Percentiles rank a stretch among this genome's conserved stretches.
Evolutionary conservation across 2,329 filamentous ascomycete genomes (phyloP).

Genomic region (Macrophomina phaseolina): DNA sequence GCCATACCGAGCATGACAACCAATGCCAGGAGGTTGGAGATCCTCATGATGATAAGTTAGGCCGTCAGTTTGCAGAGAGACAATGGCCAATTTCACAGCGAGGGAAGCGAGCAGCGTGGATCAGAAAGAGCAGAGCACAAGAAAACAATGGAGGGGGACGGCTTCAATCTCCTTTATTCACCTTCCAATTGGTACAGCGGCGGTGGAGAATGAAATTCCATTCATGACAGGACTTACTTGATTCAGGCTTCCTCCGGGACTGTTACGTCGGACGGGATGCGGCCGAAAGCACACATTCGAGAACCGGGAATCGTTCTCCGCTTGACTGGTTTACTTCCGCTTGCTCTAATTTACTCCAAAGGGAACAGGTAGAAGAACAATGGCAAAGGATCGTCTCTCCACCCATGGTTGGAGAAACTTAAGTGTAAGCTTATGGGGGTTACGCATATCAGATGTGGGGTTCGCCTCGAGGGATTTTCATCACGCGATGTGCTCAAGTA

Average conservation of each 20-base stretch:
- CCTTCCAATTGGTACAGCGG: not conserved
- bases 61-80: not conserved
- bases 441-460: not conserved
- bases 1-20: not conserved
- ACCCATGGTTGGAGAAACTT: not conserved
- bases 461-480: not conserved
- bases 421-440: not conserved
- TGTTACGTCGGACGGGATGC: constrained; percentile 4
- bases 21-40: not conserved
- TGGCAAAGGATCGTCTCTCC: not conserved
- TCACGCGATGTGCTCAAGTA: not conserved
- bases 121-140: not conserved
- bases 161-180: constrained; percentile 8
- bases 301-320: not conserved
- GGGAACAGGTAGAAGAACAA: not conserved
- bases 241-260: not conserved
- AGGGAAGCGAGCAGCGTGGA: not conserved
- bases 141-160: not conserved
- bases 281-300: not conserved
- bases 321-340: not conserved
- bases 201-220: not conserved
- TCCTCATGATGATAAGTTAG: constrained; percentile 1
- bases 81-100: not conserved
- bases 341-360: not conserved
- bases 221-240: constrained; percentile 2